Evolutionary conservation across 208 protist species (phyloP).

Genomic region (Trypanosoma caninum): DNA sequence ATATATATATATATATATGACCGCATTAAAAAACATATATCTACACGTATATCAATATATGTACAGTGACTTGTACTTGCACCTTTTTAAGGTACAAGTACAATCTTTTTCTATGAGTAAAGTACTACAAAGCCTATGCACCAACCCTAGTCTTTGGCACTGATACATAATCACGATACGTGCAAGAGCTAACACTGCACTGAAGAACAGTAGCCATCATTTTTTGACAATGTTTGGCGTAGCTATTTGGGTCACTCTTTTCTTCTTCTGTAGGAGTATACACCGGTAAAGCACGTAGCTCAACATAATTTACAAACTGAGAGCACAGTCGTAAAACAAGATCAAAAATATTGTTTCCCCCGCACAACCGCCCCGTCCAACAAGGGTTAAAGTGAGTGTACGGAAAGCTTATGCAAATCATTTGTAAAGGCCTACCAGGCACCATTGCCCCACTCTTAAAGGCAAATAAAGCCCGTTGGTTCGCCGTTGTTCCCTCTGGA

Average conservation of each 20-base stretch:
- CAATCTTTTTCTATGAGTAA: too few species aligned
- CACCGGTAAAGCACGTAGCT: slow-evolving; percentile 77
- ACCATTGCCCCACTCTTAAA: slow-evolving; percentile 89
- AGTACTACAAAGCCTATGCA: too few species aligned
- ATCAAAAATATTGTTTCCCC: slow-evolving; percentile 64
- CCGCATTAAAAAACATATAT: too few species aligned
- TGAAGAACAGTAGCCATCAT: slow-evolving; percentile 79
- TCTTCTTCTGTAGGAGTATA: slow-evolving; percentile 87
- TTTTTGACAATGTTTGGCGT: slow-evolving; percentile 77
- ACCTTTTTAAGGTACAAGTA: too few species aligned
- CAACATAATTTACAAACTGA: slow-evolving; percentile 84
- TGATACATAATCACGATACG: slow-evolving; percentile 50
- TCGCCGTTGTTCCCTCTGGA: slow-evolving; percentile 85
- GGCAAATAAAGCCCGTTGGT: slow-evolving; percentile 69
- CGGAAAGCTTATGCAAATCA: slow-evolving; percentile 80
- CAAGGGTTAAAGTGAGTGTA: slow-evolving; percentile 88
- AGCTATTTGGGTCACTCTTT: slow-evolving; percentile 57
- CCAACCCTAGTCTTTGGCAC: too few species aligned
- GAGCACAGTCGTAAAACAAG: slow-evolving; percentile 64
- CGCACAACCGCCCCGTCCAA: slow-evolving; percentile 71
- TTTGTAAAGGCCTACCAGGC: slow-evolving; percentile 80
- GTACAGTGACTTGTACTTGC: too few species aligned
- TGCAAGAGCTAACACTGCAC: slow-evolving; percentile 59
- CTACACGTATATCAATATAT: too few species aligned
- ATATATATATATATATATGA: too few species aligned